Evolutionary conservation across 148 eudicot species (phyloP), one percentile per base, ranked within the genome.

Genomic region (Rhododendron vialii): DNA sequence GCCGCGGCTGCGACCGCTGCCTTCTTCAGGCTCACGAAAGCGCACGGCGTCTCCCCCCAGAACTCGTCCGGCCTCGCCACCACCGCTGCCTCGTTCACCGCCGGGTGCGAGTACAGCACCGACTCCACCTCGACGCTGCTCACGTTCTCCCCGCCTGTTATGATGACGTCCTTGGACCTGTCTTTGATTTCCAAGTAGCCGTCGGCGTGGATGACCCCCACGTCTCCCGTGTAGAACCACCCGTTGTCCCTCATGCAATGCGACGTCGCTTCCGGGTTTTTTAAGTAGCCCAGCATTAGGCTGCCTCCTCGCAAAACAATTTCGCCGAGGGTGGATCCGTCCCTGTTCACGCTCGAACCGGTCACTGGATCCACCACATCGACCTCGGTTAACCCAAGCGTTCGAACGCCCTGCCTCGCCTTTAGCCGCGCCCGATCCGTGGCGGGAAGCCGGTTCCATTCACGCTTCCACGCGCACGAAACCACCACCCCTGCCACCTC

Each of bases 111-210:
- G 81, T 91, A 91, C 41, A 91, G 41, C 61, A 91, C 92, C 13
- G 93, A 88, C 28, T 91, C 92, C 36, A 71, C 76, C 90, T 94
- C 96, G 0, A 94, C 92, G 45, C 96, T 94, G 61, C 95, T 94
- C 48, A 94, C 75, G 55, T 94, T 94, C 76, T 91, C 93, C 2
- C 92, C 93, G 14, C 93, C 93, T 33, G 89, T 88, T 6, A 94
- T 94, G 7, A 94, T 94, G 9, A 94, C 82, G 71, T 94, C 95
- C 86, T 94, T 94, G 0, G 94, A 92, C 17, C 98, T n/a, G 71
- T 94, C 95, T 61, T 93, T 93, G 13, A 94, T 92, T 78, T 94
- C 98, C 30, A 94, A 33, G 82, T 94, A 94, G 17, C 95, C 98
- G 61, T 93, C 94, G 0, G 86, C 57, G 84, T 93, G 95, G 85